A percentile compares a stretch with the other conserved stretches of the same genome.
Conservation (phyloP, 768 basidiomycete genomes). For the Lactarius vividus region DNA sequence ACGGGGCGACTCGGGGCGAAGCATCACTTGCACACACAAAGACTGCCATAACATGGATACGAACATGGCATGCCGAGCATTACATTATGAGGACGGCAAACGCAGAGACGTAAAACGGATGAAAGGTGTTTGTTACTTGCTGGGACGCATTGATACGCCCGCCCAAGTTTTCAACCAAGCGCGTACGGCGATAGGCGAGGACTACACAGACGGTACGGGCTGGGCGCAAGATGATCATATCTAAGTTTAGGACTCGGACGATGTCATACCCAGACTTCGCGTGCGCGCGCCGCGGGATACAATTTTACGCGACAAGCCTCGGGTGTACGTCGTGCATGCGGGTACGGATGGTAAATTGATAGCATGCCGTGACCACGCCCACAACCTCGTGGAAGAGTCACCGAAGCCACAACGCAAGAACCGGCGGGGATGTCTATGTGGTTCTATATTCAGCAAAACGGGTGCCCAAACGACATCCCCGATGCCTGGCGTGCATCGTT, state of each 20-base stretch:
- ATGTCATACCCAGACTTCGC: slow-evolving; percentile 1
- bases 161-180: neutral
- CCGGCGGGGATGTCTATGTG: neutral
- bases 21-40: neutral
- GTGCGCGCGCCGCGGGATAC: slow-evolving; percentile 2
- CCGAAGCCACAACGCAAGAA: slow-evolving; percentile 1
- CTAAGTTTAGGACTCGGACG: neutral
- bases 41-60: neutral
- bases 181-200: neutral
- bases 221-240: slow-evolving; percentile 6
- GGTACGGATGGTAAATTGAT: neutral
- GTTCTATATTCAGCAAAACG: neutral
- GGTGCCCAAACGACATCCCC: neutral
- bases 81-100: slow-evolving; percentile 10
- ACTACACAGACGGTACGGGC: neutral
- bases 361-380: neutral
- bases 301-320: slow-evolving; percentile 7
- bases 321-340: neutral
- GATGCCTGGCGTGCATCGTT: slow-evolving; percentile 3
- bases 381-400: slow-evolving; percentile 2
- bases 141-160: neutral
- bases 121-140: neutral
- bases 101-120: slow-evolving; percentile 6
- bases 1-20: slow-evolving; percentile 8
- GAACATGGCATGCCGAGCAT: neutral